Evolutionary conservation across 73 alveolate genomes (phyloP), one percentile per base, ranked within the genome.

Genomic region (Strombidium stylifer): DNA sequence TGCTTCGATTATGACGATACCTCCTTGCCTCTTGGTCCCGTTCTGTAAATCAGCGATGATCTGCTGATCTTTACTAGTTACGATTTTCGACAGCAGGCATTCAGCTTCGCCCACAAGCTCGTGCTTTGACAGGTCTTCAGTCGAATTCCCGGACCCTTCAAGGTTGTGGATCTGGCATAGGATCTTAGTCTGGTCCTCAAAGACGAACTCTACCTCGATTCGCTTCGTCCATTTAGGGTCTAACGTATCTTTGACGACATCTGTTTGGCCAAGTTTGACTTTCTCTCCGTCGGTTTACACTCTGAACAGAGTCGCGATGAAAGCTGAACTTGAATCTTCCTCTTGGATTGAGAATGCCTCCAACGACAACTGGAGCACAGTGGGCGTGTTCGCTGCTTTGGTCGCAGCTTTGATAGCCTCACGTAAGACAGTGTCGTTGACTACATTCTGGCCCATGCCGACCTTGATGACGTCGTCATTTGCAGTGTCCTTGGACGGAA

Each of bases 261-360:
- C 97, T 25, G 97, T 90, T 42, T 93, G 70, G 34, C 91, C 97
- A 34, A 77, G 61, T 20, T 69, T 80, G 35, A 54, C 86, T 89
- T 86, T 27, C 65, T 54, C 14, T 76, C 77, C 0, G 90, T 84
- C 46, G 10, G 21, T 47, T 18, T 8, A 16, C 26, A 3, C 5
- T 44, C 31, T 32, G 16, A 0, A 3, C 27, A 60, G 7, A 40
- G 12, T 3, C 18, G 94, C 60, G 37, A 84, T 52, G 30, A 71
- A 61, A 49, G 84, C 94, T 50, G 44, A 45, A 32, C 69, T 86
- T 24, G 91, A 87, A 12, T 84, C 75, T 59, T 73, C 45, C 41
- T 68, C 75, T 54, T 94, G 85, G 5, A 59, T 48, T 23, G 84
- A 30, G 12, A 84, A 4, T 52, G 53, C 69, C 19, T 55, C 69